phyloP scores from a whole-genome alignment of 495 filamentous ascomycete species.

The Parachaetomium inaequale region DNA sequence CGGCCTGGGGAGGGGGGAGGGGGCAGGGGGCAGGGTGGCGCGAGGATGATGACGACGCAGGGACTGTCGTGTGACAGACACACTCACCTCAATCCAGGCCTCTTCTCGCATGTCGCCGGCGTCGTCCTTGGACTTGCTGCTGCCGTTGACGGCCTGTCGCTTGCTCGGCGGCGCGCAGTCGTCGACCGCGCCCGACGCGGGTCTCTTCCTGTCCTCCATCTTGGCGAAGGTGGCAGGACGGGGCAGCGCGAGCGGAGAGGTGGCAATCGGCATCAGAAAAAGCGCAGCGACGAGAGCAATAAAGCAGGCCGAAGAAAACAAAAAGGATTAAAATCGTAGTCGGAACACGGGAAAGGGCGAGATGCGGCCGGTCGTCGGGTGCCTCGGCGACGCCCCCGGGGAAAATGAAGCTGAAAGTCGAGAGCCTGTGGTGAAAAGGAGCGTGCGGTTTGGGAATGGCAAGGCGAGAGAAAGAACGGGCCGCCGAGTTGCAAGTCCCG shows the following conservation, averaged over 20 bases:
- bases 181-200: slow-evolving; percentile 67
- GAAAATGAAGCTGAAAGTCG: slow-evolving; percentile 16
- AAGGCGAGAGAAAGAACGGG: slow-evolving; percentile 32
- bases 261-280: slow-evolving; percentile 77
- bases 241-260: slow-evolving; percentile 65
- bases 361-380: slow-evolving; percentile 23
- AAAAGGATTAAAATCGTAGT: slow-evolving; percentile 32
- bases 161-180: slow-evolving; percentile 79
- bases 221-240: slow-evolving; percentile 65
- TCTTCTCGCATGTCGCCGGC: slow-evolving; percentile 76
- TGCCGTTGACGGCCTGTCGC: slow-evolving; percentile 79
- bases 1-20: slow-evolving; percentile 5
- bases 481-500: slow-evolving; percentile 8
- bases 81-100: slow-evolving; percentile 72
- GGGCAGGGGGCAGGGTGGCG: slow-evolving; percentile 2
- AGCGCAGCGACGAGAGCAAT: slow-evolving; percentile 29
- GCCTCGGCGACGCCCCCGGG: slow-evolving; percentile 4
- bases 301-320: slow-evolving; percentile 28
- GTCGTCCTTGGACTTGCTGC: slow-evolving; percentile 68
- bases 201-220: slow-evolving; percentile 98
- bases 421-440: slow-evolving; percentile 24
- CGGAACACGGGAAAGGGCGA: slow-evolving; percentile 30
- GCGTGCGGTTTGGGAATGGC: slow-evolving; percentile 28
- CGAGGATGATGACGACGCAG: slow-evolving; percentile 23
- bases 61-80: slow-evolving; percentile 33